Conservation (phyloP, 2,329 filamentous ascomycete species). For the Volutella citrinella region DNA sequence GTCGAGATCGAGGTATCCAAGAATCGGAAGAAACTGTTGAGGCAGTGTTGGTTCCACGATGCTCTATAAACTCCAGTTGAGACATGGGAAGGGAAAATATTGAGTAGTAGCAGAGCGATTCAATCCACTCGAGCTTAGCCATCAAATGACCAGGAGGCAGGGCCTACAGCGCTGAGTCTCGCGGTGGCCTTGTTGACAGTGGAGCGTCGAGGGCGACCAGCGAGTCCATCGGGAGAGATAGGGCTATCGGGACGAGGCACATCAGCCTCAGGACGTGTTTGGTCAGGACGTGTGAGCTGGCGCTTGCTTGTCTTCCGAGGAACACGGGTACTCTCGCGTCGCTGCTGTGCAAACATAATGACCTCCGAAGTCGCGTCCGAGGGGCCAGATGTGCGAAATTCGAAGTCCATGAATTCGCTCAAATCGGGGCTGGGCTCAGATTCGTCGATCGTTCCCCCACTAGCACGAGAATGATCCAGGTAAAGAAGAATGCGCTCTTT, state of each 20-base stretch:
- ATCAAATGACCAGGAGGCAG: conserved; percentile 18
- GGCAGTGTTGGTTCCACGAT: too few relatives aligned
- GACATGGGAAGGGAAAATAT: too few relatives aligned
- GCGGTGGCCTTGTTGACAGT: conserved; percentile 38
- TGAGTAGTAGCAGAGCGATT: too few relatives aligned
- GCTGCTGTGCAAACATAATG: conserved; percentile 14
- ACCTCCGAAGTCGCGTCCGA: conserved; percentile 16
- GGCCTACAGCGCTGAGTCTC: conserved; percentile 34
- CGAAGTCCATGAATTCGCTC: conserved; percentile 38
- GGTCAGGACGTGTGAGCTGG: too few relatives aligned
- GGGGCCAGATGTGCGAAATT: conserved; percentile 20
- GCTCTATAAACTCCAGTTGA: too few relatives aligned
- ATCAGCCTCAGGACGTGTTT: too few relatives aligned
- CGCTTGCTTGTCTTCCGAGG: neutral
- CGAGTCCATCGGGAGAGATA: conserved; percentile 33
- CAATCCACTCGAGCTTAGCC: too few relatives aligned
- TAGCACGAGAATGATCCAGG: conserved; percentile 25
- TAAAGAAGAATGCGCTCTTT: conserved; percentile 26
- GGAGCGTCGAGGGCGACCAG: conserved; percentile 19
- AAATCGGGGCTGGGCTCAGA: conserved; percentile 35
- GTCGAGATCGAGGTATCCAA: too few relatives aligned
- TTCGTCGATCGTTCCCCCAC: conserved; percentile 21
- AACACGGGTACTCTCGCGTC: conserved; percentile 7
- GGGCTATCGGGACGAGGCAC: conserved; percentile 41
- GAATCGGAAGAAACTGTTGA: too few relatives aligned